Evolutionary conservation across 495 filamentous ascomycete genomes (phyloP).

Genomic region (Hyphodiscus hymeniophilus): DNA sequence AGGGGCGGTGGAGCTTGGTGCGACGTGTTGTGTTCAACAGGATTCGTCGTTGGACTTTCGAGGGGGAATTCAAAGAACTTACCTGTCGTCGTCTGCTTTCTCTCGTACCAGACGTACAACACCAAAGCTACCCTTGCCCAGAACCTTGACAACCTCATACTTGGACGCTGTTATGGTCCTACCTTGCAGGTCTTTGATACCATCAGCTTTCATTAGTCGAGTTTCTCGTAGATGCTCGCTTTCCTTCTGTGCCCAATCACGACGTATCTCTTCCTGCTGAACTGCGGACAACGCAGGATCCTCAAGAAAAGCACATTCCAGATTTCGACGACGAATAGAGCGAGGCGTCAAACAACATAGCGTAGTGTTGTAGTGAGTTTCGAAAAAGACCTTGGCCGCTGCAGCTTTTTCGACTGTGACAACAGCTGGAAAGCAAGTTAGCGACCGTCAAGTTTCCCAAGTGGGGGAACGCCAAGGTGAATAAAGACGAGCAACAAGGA

Average conservation of each 20-base stretch:
- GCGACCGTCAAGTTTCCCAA: no score
- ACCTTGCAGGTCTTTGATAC: constrained; percentile 18
- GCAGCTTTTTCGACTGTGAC: constrained; percentile 68
- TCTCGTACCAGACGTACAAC: constrained; percentile 79
- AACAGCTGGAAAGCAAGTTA: constrained; percentile 39
- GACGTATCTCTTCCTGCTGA: constrained; percentile 45
- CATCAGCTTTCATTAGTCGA: constrained; percentile 52
- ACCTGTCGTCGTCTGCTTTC: constrained; percentile 29
- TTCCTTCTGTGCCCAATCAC: constrained; percentile 56
- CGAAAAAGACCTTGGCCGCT: constrained; percentile 78
- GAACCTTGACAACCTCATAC: constrained; percentile 74
- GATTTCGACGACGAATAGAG: constrained; percentile 53
- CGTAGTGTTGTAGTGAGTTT: constrained; percentile 69
- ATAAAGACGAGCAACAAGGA: not conserved
- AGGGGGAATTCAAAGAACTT: no score
- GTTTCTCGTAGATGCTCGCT: constrained; percentile 67
- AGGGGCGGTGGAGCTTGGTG: no score
- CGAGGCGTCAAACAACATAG: constrained; percentile 45
- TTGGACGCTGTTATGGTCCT: constrained; percentile 36
- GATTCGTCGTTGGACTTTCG: no score
- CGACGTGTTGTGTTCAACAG: no score
- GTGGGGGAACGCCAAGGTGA: no score
- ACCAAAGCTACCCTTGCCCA: constrained; percentile 95
- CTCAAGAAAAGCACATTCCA: constrained; percentile 56
- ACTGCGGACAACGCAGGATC: constrained; percentile 40